Evolutionary conservation across 1,284 basidiomycete genomes (phyloP), one percentile per base, ranked within the genome.

Genomic region (Boletus sp.): DNA sequence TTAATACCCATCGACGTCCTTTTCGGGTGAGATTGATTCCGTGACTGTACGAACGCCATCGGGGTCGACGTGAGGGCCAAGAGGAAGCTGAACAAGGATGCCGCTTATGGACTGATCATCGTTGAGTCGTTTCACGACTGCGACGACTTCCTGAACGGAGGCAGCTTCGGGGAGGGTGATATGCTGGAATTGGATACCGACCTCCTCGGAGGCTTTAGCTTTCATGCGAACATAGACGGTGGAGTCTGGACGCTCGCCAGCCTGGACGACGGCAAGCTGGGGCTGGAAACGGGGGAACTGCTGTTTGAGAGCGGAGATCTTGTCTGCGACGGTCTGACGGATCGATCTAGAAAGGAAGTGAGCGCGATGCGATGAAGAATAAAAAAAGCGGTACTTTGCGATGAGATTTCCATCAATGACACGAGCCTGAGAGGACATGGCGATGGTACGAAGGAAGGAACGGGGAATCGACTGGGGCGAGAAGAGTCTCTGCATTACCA

Each of bases 141-240:
- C 80, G 61, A 96, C 84, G 64, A 99, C 83, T 57, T 93, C 85
- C 48, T 89, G 84, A 59, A 92, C 88, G 59, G 85, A 82, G 44
- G 86, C 80, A 59, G 89, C 86, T 51, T 85, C 88, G 16, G 91
- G 84, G 36, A 97, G 74, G 18, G 76, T 74, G 69, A 98, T 78
- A 74, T 98, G 95, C 58, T 88, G 86, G 75, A 92, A 91, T 61
- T 82, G 85, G 80, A 99, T 94, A 59, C 96, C 96, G 65, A 93
- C 91, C 77, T 99, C 94, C 68, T 94, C 88, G 27, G 96, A 93
- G 13, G 97, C 97, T 76, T 96, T 97, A 53, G 85, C 82, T 79
- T 99, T 99, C 96, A 98, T 98, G 70, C 94, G 93, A 64, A 99
- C 91, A 78, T 99, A 99, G 54, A 91, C 90, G 36, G 82, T 80